Evolutionary conservation across 1,139 yeast genomes (phyloP).

Genomic region (Trichomonascaceae sp.): DNA sequence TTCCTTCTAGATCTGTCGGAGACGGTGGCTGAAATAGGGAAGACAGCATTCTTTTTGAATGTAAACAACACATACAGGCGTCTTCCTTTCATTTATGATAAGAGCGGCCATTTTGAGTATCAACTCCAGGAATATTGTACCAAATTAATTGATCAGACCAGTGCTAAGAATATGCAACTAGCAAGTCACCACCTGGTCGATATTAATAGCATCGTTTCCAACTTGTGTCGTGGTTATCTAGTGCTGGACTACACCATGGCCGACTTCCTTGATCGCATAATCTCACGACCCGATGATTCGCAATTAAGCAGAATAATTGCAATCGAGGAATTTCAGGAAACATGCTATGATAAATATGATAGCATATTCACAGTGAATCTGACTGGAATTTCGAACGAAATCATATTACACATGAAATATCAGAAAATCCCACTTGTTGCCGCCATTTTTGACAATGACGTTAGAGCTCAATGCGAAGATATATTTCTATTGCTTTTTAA

Average conservation of each 20-base stretch:
- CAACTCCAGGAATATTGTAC: not conserved
- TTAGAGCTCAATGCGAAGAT: slow-evolving; percentile 2
- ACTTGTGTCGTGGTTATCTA: slow-evolving; percentile 11
- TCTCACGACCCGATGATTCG: not conserved
- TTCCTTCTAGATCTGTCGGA: not conserved
- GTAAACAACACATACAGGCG: not conserved
- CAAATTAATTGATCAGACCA: not conserved
- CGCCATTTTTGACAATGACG: not conserved
- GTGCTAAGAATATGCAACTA: not conserved
- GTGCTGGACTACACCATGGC: slow-evolving; percentile 14
- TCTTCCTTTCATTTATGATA: not conserved
- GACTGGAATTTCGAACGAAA: not conserved
- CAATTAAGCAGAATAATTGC: not conserved
- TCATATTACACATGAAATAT: not conserved
- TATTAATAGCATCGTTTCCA: slow-evolving; percentile 3
- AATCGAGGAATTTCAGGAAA: not conserved
- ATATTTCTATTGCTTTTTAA: slow-evolving; percentile 2
- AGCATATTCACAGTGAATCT: not conserved
- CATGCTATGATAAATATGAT: not conserved
- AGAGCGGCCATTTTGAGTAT: not conserved
- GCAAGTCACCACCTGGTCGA: slow-evolving; percentile 2
- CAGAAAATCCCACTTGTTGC: not conserved
- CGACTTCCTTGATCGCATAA: slow-evolving; percentile 8
- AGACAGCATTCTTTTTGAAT: slow-evolving; percentile 1
- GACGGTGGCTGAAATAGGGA: slow-evolving; percentile 5